Conservation (phyloP, 2,329 filamentous ascomycete species). For the Apiospora sp. region DNA sequence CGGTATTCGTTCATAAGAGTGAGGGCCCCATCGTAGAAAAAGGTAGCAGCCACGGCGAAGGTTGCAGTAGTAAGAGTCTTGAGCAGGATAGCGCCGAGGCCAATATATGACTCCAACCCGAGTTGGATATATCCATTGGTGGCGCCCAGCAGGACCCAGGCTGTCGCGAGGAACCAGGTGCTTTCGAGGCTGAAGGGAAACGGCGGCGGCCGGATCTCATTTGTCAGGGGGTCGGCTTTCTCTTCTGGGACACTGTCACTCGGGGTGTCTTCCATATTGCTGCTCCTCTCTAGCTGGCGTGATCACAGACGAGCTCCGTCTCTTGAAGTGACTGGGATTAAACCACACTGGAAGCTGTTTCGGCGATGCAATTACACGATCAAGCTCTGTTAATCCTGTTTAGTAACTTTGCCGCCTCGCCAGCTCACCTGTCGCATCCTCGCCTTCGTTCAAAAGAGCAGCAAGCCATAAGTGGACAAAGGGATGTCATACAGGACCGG, state of each 20-base stretch:
- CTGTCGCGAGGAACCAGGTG: background rate
- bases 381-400: background rate
- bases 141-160: constrained; percentile 6
- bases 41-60: background rate
- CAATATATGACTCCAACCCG: background rate
- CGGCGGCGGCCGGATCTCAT: constrained; percentile 4
- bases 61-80: background rate
- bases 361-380: background rate
- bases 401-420: background rate
- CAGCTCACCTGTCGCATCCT: background rate
- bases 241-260: background rate
- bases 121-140: background rate
- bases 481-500: background rate
- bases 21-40: background rate
- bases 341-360: background rate
- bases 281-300: background rate
- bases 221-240: background rate
- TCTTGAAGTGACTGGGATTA: background rate
- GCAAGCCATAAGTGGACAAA: background rate
- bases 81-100: background rate
- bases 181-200: constrained; percentile 8
- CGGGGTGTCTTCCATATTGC: background rate
- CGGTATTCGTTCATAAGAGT: background rate
- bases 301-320: background rate
- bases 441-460: background rate